Conservation (phyloP, 2,329 filamentous ascomycete genomes). For the Fusarium ambrosium region DNA sequence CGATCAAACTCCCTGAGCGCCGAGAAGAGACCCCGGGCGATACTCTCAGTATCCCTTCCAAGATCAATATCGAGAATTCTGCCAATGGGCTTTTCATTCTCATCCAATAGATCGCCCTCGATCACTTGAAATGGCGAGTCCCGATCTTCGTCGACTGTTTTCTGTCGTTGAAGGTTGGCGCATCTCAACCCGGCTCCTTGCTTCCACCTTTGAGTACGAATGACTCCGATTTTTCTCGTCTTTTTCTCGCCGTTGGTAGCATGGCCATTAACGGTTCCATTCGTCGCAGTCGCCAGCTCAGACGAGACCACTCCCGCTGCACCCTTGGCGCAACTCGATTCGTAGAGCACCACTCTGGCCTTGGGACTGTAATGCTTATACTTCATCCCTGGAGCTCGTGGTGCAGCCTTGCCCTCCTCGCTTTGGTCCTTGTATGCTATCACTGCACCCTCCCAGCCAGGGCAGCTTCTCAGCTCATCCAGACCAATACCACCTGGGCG, state of each 20-base stretch:
- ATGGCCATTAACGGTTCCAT: constrained; percentile 41
- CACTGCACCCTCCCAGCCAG: constrained; percentile 84
- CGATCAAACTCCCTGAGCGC: constrained; percentile 88
- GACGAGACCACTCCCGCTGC: constrained; percentile 52
- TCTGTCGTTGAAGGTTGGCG: constrained; percentile 44
- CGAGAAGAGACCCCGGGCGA: constrained; percentile 90
- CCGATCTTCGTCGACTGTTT: constrained; percentile 43
- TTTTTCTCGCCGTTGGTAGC: constrained; percentile 32
- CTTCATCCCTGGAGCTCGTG: constrained; percentile 96
- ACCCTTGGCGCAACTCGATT: constrained; percentile 61
- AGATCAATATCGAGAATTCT: constrained; percentile 78
- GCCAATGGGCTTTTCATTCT: constrained; percentile 51
- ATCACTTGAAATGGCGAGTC: constrained; percentile 57
- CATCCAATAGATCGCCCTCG: constrained; percentile 56
- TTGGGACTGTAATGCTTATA: constrained; percentile 97
- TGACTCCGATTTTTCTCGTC: constrained; percentile 61
- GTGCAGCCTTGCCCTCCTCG: constrained; percentile 73
- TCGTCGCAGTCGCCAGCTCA: constrained; percentile 50
- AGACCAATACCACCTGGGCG: constrained; percentile 89
- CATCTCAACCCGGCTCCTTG: constrained; percentile 57
- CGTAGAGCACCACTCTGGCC: constrained; percentile 87
- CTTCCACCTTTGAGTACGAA: constrained; percentile 69
- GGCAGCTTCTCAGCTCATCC: constrained; percentile 79
- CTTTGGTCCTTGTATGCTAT: constrained; percentile 84
- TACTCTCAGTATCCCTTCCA: constrained; percentile 76